phyloP scores from a whole-genome alignment of 805 yeast genomes.

The Tetrapisispora pingtungensis region DNA sequence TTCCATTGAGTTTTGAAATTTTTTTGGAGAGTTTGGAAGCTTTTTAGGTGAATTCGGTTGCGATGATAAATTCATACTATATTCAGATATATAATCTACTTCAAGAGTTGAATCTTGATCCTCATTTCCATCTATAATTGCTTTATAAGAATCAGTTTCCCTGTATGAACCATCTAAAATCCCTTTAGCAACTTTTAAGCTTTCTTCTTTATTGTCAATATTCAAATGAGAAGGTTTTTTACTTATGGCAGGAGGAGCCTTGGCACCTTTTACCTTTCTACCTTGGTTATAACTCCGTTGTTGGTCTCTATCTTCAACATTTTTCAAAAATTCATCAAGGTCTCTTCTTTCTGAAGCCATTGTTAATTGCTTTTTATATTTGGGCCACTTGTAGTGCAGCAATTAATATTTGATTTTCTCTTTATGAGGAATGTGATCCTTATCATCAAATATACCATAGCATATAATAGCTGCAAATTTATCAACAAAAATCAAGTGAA shows the following conservation, averaged over 20 bases:
- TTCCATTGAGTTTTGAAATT: not conserved
- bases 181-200: constrained; percentile 11
- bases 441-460: too few species aligned
- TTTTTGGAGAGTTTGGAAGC: not conserved
- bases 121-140: not conserved
- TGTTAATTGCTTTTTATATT: not conserved
- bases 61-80: constrained; percentile 20
- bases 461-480: too few species aligned
- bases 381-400: too few species aligned
- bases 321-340: constrained; percentile 16
- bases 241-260: constrained; percentile 1
- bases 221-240: constrained; percentile 4
- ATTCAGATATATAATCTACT: constrained; percentile 23
- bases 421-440: too few species aligned
- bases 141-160: constrained; percentile 1
- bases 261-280: not conserved
- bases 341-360: constrained; percentile 4
- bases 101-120: constrained; percentile 14
- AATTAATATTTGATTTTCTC: too few species aligned
- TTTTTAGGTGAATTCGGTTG: constrained; percentile 6
- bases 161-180: constrained; percentile 11
- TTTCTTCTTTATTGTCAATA: constrained; percentile 8
- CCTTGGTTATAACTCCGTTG: constrained; percentile 1
- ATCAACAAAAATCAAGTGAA: too few species aligned
- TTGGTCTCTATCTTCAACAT: constrained; percentile 21